phyloP scores from a whole-genome alignment of 2,329 filamentous ascomycete species.

The Juglanconis juglandina region DNA sequence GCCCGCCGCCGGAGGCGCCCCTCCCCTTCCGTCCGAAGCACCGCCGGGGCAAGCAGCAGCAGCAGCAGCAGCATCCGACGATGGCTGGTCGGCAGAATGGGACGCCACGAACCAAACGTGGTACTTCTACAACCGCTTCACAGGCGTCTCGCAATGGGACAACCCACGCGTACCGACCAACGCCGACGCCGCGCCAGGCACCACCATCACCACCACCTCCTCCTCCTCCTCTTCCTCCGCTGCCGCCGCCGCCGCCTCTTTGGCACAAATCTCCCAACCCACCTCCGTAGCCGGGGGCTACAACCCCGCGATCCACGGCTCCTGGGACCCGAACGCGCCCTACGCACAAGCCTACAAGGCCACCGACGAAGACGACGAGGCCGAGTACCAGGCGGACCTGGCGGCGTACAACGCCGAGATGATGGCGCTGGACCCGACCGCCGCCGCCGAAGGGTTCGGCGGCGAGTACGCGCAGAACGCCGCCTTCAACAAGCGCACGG shows the following conservation, averaged over 20 bases:
- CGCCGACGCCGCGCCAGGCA: slow-evolving; percentile 25
- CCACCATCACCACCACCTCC: slow-evolving; percentile 11
- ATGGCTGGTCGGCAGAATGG: slow-evolving; percentile 81
- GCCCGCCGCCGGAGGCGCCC: slow-evolving; percentile 20
- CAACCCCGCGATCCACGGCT: slow-evolving; percentile 92
- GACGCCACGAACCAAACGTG: slow-evolving; percentile 65
- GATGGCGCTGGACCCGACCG: slow-evolving; percentile 36
- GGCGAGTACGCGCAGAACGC: slow-evolving; percentile 62
- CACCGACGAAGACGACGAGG: slow-evolving; percentile 30
- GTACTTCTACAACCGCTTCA: slow-evolving; percentile 84
- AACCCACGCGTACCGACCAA: slow-evolving; percentile 70
- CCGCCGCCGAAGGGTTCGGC: slow-evolving; percentile 33
- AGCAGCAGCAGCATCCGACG: slow-evolving; percentile 43
- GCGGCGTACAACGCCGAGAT: slow-evolving; percentile 33
- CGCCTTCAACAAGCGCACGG: slow-evolving; percentile 89
- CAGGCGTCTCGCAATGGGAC: slow-evolving; percentile 73
- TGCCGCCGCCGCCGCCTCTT: slow-evolving; percentile 24
- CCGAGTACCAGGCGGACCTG: slow-evolving; percentile 28
- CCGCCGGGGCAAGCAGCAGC: slow-evolving; percentile 39
- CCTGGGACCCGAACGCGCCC: slow-evolving; percentile 94
- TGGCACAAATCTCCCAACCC: slow-evolving; percentile 27
- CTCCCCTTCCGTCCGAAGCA: slow-evolving; percentile 42
- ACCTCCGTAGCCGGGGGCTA: slow-evolving; percentile 67
- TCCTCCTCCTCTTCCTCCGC: slow-evolving; percentile 18
- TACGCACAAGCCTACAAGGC: slow-evolving; percentile 66